These are phyloP conservation scores for Colletotrichum truncatum DNA, from an alignment of 2,329 filamentous ascomycete species.

Conservation along the genomic window DNA sequence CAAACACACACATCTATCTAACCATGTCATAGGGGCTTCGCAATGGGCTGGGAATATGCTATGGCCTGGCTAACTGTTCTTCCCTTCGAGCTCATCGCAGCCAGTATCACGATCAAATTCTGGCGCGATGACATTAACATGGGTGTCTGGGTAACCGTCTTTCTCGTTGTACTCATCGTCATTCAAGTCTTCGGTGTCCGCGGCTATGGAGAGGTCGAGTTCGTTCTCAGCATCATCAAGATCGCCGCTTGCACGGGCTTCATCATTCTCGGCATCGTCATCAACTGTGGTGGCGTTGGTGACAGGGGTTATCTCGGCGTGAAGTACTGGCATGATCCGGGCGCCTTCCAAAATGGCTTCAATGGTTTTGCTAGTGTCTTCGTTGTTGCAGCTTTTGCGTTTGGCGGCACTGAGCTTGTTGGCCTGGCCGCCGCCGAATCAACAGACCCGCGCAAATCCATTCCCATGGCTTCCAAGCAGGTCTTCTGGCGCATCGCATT, in stretches of 20 bases:
- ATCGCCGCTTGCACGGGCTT: conserved; percentile 41
- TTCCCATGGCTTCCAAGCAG: conserved; percentile 36
- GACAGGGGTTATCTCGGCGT: conserved; percentile 33
- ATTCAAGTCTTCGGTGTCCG: conserved; percentile 59
- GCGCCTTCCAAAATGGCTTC: conserved; percentile 34
- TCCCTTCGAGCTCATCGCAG: conserved; percentile 76
- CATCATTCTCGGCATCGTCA: conserved; percentile 34
- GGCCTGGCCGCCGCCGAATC: conserved; percentile 37
- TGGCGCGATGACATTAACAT: conserved; percentile 61
- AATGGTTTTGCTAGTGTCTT: conserved; percentile 35
- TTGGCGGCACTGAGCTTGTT: conserved; percentile 35
- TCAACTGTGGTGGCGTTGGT: conserved; percentile 33
- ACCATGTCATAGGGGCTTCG: conserved; percentile 53
- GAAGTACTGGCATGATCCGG: conserved; percentile 35
- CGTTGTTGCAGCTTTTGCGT: conserved; percentile 32
- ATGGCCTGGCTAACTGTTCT: conserved; percentile 77
- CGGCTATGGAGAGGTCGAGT: conserved; percentile 70
- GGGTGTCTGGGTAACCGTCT: conserved; percentile 63
- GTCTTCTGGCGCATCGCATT: conserved; percentile 36
- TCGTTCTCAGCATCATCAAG: conserved; percentile 66
- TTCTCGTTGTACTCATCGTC: conserved; percentile 53
- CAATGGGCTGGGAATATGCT: conserved; percentile 60
- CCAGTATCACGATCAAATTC: conserved; percentile 78
- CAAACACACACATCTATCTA: too few species aligned
- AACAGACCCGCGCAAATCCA: conserved; percentile 34